phyloP scores from a whole-genome alignment of 2,329 filamentous ascomycete genomes.

The Fonsecaea monophora region DNA sequence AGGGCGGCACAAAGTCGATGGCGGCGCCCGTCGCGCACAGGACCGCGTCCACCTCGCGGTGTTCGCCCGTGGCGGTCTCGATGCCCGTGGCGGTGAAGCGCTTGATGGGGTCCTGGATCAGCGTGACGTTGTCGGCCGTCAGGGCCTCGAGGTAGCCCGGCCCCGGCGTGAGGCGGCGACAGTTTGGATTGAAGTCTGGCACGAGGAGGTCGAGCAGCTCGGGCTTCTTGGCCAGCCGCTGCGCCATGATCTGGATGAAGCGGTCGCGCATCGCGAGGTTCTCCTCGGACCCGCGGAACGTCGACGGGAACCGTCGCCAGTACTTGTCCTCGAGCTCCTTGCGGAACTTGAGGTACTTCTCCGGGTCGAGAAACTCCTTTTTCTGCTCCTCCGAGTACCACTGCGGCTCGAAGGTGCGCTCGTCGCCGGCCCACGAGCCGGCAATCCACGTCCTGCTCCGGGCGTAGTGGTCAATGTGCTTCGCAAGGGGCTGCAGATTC shows the following conservation, averaged over 20 bases:
- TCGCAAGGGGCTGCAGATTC: slow-evolving; percentile 48
- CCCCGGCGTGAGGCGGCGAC: slow-evolving; percentile 61
- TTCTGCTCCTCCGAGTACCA: slow-evolving; percentile 41
- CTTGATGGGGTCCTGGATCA: slow-evolving; percentile 64
- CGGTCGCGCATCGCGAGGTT: slow-evolving; percentile 30
- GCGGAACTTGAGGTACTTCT: slow-evolving; percentile 43
- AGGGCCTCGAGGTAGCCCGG: slow-evolving; percentile 72
- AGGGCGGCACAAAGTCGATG: slow-evolving; percentile 45
- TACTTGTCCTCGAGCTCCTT: slow-evolving; percentile 45
- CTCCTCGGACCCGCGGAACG: slow-evolving; percentile 35
- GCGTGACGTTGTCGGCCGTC: slow-evolving; percentile 66
- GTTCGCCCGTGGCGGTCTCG: slow-evolving; percentile 36
- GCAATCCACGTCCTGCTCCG: slow-evolving; percentile 43
- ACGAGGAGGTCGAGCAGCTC: slow-evolving; percentile 47
- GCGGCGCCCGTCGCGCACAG: slow-evolving; percentile 51
- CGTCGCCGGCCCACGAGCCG: slow-evolving; percentile 46
- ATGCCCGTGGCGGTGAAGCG: slow-evolving; percentile 63
- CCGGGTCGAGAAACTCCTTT: slow-evolving; percentile 34
- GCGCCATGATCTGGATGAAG: slow-evolving; percentile 37
- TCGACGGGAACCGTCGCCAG: slow-evolving; percentile 40
- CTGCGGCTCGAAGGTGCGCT: slow-evolving; percentile 35
- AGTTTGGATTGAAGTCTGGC: slow-evolving; percentile 51
- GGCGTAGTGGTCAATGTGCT: slow-evolving; percentile 40
- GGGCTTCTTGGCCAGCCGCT: slow-evolving; percentile 43
- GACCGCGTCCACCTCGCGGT: slow-evolving; percentile 39